Base-by-base conservation (phyloP, 2,329 filamentous ascomycete species). In the Ophiostoma pallidulum region DNA sequence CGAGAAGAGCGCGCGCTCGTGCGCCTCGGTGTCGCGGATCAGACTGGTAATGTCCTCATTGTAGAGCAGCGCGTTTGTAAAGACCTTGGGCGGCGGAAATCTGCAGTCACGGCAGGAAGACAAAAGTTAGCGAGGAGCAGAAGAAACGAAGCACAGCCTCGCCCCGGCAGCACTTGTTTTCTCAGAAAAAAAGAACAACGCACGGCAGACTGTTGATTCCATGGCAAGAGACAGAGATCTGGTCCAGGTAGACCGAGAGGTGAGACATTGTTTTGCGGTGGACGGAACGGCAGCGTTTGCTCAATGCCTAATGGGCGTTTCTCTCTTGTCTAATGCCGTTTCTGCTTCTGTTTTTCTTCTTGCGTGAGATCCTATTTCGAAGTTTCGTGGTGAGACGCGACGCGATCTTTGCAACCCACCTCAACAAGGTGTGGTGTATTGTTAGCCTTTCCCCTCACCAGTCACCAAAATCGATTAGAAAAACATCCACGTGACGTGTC, bases 1-100 rank as follows among this genome's bases (percentile, higher is more conserved):
- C 32, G 91, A 94, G 70, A 97, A 98, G 16, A 98, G 79, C 7
- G 91, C 91, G 59, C 90, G 84, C 65, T 98, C 92, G 67, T 97
- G 91, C 19, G 84, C 70, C 66, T 98, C 92, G 4, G 91, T 96
- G 64, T 98, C 92, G 51, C 92, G 86, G 59, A 98, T 96, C 41
- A 98, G 72, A 12, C 86, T 79, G 4, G 92, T 97, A 57, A 98
- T 97, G 64, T 98, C 92, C 64, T 90, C 83, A 56, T 82, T 82
- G 48, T 84, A 82, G 41, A 97, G 80, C 33, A 98, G 76, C 29
- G 92, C 89, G 64, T 94, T 96, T 56, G 90, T 92, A 68, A 97
- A 98, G 60, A 92, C 89, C 59, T 87, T 94, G n/a, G 91, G 87
- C 2, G 79, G 79, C 35, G 87, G 87, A 58, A 97, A 97, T 29